Evolutionary conservation across 2,329 filamentous ascomycete genomes (phyloP).

Genomic region (Neonectria magnoliae): DNA sequence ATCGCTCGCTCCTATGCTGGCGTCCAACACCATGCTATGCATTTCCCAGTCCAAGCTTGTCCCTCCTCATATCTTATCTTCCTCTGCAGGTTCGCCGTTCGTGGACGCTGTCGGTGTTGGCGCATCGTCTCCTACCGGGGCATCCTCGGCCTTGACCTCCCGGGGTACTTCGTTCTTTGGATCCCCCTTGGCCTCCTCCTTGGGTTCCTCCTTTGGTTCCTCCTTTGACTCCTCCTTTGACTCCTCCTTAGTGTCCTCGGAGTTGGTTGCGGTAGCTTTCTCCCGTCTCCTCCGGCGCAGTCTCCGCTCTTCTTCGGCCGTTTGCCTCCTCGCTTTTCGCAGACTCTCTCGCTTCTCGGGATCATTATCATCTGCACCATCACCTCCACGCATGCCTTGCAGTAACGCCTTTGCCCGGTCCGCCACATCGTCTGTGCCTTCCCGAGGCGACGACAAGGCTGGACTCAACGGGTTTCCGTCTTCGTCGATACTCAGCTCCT

Average conservation of each 20-base stretch:
- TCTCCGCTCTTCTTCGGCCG: slow-evolving; percentile 80
- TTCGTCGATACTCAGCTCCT: slow-evolving; percentile 54
- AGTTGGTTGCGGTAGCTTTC: slow-evolving; percentile 57
- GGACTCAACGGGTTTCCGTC: slow-evolving; percentile 65
- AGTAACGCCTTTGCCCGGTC: slow-evolving; percentile 85
- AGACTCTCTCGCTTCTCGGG: slow-evolving; percentile 67
- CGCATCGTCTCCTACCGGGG: slow-evolving; percentile 29
- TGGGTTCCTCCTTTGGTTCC: neutral
- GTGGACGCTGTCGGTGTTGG: slow-evolving; percentile 33
- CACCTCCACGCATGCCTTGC: slow-evolving; percentile 80
- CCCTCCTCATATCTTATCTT: slow-evolving; percentile 33
- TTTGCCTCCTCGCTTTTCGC: slow-evolving; percentile 71
- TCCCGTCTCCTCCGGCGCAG: slow-evolving; percentile 73
- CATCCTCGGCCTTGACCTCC: slow-evolving; percentile 27
- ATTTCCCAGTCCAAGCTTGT: slow-evolving; percentile 31
- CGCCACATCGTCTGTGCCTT: slow-evolving; percentile 77
- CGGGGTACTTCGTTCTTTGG: slow-evolving; percentile 26
- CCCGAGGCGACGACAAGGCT: slow-evolving; percentile 54
- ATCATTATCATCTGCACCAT: slow-evolving; percentile 63
- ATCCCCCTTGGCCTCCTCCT: neutral
- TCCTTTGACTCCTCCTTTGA: slow-evolving; percentile 30
- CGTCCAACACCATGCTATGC: slow-evolving; percentile 40
- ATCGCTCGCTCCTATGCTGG: slow-evolving; percentile 25
- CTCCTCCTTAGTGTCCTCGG: slow-evolving; percentile 41
- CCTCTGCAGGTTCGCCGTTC: slow-evolving; percentile 25